Base-by-base conservation (phyloP, 148 eudicot species). In the Chenopodium formosanum region DNA sequence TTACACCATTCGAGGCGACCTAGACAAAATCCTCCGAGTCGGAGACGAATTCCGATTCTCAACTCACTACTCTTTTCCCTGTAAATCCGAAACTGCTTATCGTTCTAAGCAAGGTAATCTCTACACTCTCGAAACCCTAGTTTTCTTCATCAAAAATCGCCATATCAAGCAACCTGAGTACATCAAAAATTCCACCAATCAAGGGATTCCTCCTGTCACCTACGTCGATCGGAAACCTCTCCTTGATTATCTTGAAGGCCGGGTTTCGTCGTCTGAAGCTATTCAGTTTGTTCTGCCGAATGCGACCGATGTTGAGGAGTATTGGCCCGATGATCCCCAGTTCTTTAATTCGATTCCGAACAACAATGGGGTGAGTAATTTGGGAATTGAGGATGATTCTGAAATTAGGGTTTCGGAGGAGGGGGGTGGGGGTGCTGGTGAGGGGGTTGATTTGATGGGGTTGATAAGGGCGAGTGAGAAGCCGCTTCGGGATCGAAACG, bases 51-150 rank as follows among this genome's bases (percentile, higher is more conserved):
- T 86, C 82, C 92, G 87, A 0, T 96, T 96, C 92, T 87, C 89
- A 77, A 79, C 80, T 50, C 86, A 80, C 17, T 87, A 86, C 88
- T 32, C 89, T 56, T 96, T 94, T 90, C 98, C 97, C 2, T 85
- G 89, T 84, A 22, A 84, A 52, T 31, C 77, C 80, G 90, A 90
- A 63, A 94, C 97, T 25, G 92, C 99, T 0, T 96, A 94, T 82
- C 89, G 89, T 17, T 92, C 99, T 9, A 94, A 94, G 76, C 92
- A 87, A 71, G 92, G 92, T 56, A 86, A 80, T 47, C 90, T 87
- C 85, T 94, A 94, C 91, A 89, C 97, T 4, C 97, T 96, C 73
- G 98, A 96, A 82, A 90, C 96, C 86, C 94, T 96, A 29, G 88
- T 96, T 75, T 88, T 84, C 88, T 94, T 92, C 84, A 78, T 92